Conservation (phyloP, 2,329 filamentous ascomycete species). For the Epichloe amarillans region DNA sequence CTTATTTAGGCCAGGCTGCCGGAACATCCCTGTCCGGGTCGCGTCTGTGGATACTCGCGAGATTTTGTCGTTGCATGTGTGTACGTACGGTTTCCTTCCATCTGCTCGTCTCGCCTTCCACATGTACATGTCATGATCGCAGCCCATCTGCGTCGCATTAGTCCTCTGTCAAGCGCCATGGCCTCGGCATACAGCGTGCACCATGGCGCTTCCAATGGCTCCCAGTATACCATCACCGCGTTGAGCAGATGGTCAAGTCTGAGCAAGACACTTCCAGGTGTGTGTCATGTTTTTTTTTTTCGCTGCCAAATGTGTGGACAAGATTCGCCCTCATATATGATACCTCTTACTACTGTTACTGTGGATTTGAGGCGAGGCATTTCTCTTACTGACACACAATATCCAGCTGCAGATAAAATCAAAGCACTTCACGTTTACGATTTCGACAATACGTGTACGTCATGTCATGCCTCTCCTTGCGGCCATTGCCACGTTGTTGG, state of each 20-base stretch:
- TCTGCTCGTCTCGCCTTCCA: not conserved
- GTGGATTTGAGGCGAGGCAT: no score
- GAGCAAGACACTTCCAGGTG: conserved; percentile 57
- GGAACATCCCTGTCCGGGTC: not conserved
- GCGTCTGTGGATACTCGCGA: not conserved
- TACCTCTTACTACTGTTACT: no score
- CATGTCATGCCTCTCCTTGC: conserved; percentile 2
- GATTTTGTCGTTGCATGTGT: not conserved
- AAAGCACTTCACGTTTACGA: conserved; percentile 85
- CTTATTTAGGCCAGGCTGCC: not conserved
- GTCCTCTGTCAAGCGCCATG: conserved; percentile 21
- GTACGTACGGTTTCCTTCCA: not conserved
- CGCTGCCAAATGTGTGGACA: not conserved
- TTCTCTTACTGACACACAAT: not conserved
- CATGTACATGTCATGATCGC: conserved; percentile 13
- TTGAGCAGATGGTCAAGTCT: conserved; percentile 75
- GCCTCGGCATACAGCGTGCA: conserved; percentile 25
- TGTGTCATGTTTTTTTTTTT: conserved; percentile 9
- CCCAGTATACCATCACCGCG: conserved; percentile 50
- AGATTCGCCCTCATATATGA: not conserved
- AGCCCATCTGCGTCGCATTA: conserved; percentile 11
- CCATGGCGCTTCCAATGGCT: conserved; percentile 20
- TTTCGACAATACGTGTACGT: conserved; percentile 86
- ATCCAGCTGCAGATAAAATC: conserved; percentile 49
- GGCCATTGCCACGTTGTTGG: not conserved